Base-by-base conservation (phyloP, 345 rosid species). In the Salix viminalis region DNA sequence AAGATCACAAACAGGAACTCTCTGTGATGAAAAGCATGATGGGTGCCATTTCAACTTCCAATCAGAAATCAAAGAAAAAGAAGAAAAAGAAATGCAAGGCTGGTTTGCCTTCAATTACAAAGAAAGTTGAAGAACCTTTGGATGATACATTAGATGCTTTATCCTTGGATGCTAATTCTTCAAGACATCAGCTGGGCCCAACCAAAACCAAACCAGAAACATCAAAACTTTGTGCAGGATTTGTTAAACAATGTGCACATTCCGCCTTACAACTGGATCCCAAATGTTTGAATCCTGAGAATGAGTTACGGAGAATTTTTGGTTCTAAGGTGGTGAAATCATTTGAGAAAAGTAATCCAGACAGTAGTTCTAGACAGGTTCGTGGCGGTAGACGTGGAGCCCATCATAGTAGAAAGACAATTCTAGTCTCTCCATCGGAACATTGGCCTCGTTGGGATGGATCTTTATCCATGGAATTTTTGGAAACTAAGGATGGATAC, bases 371-470 rank as follows among this genome's bases (percentile, higher is more conserved):
- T 71, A 89, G 93, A 84, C 94, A 83, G 71, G 78, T 82, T 46
- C 90, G 90, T 73, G 94, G 93, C 7, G 92, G 87, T 74, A 90
- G 97, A 85, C 92, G 92, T 60, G 96, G 90, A 72, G 75, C 67
- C 72, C 93, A 86, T 85, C 91, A 88, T 72, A 80, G 85, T 21
- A 89, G 92, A 37, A 94, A 89, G 85, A 90, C 94, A 37, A 75
- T 89, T 76, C 73, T 94, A 65, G 86, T 92, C 56, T 83, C 96
- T 71, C 91, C 94, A 54, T 86, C 88, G 39, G 98, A 94, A 67
- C 91, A 89, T 69, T 94, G 98, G 98, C 81, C 92, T 74, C 93
- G 92, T 4, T 94, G 96, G 97, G 98, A 94, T 76, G 91, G 93
- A 46, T 91, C 96, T 76, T 79, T 94, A 72, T 90, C 96, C 18